These are phyloP conservation scores for Amphichorda felina DNA, from an alignment of 2,329 filamentous ascomycete species.

Conservation along the genomic window DNA sequence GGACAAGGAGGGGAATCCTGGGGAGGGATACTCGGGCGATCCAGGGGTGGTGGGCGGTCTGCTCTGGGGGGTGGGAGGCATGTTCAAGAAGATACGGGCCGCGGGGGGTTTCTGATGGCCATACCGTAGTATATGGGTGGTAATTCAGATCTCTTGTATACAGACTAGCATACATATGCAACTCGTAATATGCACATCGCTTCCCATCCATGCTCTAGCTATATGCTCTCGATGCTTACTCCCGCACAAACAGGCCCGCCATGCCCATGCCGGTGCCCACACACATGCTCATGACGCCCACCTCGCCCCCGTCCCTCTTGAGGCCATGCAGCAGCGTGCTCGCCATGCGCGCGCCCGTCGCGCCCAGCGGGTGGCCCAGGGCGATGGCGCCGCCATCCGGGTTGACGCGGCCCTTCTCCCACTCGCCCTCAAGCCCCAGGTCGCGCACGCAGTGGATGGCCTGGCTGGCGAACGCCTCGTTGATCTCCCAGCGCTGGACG, in stretches of 20 bases:
- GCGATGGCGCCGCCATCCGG: slow-evolving; percentile 84
- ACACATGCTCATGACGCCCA: slow-evolving; percentile 83
- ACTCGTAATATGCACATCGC: too few relatives aligned
- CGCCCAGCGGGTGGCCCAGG: slow-evolving; percentile 77
- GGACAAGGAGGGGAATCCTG: slow-evolving; percentile 29
- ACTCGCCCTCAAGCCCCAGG: slow-evolving; percentile 51
- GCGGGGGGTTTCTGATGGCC: too few relatives aligned
- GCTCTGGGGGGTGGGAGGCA: slow-evolving; percentile 6
- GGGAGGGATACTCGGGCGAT: slow-evolving; percentile 6
- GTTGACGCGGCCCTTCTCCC: slow-evolving; percentile 63
- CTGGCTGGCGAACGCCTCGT: slow-evolving; percentile 66
- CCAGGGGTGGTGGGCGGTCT: slow-evolving; percentile 6
- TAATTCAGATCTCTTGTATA: too few relatives aligned
- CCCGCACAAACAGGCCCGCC: slow-evolving; percentile 53
- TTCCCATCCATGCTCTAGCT: too few relatives aligned
- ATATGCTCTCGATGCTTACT: slow-evolving; percentile 24
- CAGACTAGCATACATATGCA: too few relatives aligned
- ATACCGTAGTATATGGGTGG: too few relatives aligned
- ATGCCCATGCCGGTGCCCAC: slow-evolving; percentile 67
- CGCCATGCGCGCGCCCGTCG: slow-evolving; percentile 69
- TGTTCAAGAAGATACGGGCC: slow-evolving; percentile 5
- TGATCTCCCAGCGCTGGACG: slow-evolving; percentile 83
- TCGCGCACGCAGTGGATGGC: slow-evolving; percentile 59
- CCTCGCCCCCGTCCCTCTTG: slow-evolving; percentile 56
- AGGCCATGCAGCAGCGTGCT: slow-evolving; percentile 52